These are phyloP conservation scores for Rubia peregrina DNA, from an alignment of 305 asterid genomes.

Conservation along the genomic window DNA sequence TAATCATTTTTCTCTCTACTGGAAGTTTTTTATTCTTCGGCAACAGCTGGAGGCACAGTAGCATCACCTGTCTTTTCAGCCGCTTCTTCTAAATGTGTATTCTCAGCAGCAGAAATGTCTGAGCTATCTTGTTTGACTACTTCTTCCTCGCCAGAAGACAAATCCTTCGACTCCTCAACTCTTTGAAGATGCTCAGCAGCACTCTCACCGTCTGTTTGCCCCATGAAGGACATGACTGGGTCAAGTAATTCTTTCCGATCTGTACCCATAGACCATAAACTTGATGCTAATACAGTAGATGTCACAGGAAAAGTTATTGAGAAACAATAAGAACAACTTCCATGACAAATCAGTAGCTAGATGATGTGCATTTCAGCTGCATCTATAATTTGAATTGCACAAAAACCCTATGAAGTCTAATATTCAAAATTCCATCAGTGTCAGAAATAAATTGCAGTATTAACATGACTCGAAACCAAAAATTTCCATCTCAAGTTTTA, in stretches of 20 bases:
- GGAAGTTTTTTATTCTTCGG: slow-evolving; percentile 26
- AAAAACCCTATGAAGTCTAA: background rate
- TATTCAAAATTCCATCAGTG: background rate
- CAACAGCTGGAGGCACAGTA: slow-evolving; percentile 28
- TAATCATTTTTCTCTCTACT: slow-evolving; percentile 30
- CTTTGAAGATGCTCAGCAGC: slow-evolving; percentile 31
- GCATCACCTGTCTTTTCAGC: slow-evolving; percentile 22
- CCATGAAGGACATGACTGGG: slow-evolving; percentile 68
- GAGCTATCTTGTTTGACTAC: slow-evolving; percentile 25
- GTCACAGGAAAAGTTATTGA: slow-evolving; percentile 7
- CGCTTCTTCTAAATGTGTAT: slow-evolving; percentile 31
- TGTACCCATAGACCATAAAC: slow-evolving; percentile 55
- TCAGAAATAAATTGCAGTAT: too few relatives aligned
- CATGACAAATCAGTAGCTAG: background rate
- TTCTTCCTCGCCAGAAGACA: slow-evolving; percentile 30
- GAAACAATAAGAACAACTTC: slow-evolving; percentile 5
- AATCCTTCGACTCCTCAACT: slow-evolving; percentile 24
- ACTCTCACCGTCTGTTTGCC: slow-evolving; percentile 46
- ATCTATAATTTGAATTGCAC: background rate
- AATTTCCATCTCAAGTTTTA: background rate
- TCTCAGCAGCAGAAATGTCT: slow-evolving; percentile 29
- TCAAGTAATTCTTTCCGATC: too few relatives aligned
- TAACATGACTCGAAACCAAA: background rate
- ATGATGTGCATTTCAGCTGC: too few relatives aligned
- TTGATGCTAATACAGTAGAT: slow-evolving; percentile 38